Evolutionary conservation across 805 yeast genomes (phyloP).

Genomic region (Nakazawaea peltata): DNA sequence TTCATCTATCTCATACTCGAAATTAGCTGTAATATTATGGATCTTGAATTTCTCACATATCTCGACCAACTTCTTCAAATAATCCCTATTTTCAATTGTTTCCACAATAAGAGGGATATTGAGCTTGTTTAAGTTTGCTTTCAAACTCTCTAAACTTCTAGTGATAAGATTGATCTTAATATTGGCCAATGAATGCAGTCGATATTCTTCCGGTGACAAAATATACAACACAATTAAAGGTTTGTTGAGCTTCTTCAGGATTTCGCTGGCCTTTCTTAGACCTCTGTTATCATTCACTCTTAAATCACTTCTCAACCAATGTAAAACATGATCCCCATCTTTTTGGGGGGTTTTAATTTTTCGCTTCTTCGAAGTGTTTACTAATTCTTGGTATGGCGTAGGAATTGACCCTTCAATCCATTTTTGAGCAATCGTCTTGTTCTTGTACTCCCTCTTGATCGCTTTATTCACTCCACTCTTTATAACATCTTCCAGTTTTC

Average conservation of each 20-base stretch:
- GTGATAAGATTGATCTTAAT: slow-evolving; percentile 32
- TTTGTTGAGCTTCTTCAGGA: slow-evolving; percentile 20
- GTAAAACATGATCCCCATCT: slow-evolving; percentile 24
- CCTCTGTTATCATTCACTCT: slow-evolving; percentile 36
- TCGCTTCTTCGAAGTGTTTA: not conserved
- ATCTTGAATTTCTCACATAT: slow-evolving; percentile 20
- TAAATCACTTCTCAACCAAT: slow-evolving; percentile 41
- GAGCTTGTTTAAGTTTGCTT: slow-evolving; percentile 20
- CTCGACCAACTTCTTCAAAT: slow-evolving; percentile 16
- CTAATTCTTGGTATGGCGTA: slow-evolving; percentile 2
- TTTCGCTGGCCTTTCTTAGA: slow-evolving; percentile 25
- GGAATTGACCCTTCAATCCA: slow-evolving; percentile 1
- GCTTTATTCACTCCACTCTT: slow-evolving; percentile 5
- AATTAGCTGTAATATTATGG: slow-evolving; percentile 26
- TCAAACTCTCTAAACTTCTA: slow-evolving; percentile 24
- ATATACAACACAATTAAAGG: slow-evolving; percentile 34
- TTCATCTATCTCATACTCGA: slow-evolving; percentile 39
- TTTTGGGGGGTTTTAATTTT: not conserved
- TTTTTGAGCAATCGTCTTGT: slow-evolving; percentile 2
- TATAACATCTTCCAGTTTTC: slow-evolving; percentile 4
- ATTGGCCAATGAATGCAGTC: slow-evolving; percentile 33
- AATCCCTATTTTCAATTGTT: slow-evolving; percentile 17
- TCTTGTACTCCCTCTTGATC: slow-evolving; percentile 7
- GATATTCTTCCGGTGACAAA: slow-evolving; percentile 30
- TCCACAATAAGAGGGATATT: slow-evolving; percentile 28